These are phyloP conservation scores for Usnea hakonensis DNA, from an alignment of 495 filamentous ascomycete species.

Conservation along the genomic window DNA sequence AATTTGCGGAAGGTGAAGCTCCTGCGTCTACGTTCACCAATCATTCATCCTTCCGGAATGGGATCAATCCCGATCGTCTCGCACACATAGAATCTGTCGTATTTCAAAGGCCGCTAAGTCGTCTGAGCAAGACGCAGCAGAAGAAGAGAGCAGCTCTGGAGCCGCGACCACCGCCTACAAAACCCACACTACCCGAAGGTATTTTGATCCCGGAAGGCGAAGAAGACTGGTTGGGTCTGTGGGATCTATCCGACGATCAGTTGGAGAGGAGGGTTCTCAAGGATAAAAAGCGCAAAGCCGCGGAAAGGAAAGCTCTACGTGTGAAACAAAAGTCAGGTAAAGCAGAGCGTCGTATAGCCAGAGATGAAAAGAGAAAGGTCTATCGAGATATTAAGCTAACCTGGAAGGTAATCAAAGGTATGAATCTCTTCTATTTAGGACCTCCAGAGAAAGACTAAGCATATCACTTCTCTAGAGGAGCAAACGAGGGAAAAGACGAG, in stretches of 20 bases:
- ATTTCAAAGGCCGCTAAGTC: slow-evolving; percentile 18
- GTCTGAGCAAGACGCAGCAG: slow-evolving; percentile 38
- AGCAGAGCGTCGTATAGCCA: slow-evolving; percentile 24
- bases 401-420: slow-evolving; percentile 27
- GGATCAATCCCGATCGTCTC: slow-evolving; percentile 15
- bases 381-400: slow-evolving; percentile 26
- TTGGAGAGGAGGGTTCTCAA: slow-evolving; percentile 23
- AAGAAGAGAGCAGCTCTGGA: slow-evolving; percentile 25
- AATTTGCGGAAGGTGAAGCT: not conserved
- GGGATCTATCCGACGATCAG: slow-evolving; percentile 30
- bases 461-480: slow-evolving; percentile 16
- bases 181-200: slow-evolving; percentile 29
- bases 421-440: not conserved
- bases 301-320: slow-evolving; percentile 26
- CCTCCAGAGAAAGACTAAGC: not conserved
- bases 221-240: slow-evolving; percentile 29
- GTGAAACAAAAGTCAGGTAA: slow-evolving; percentile 27
- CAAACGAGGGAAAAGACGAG: slow-evolving; percentile 16
- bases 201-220: slow-evolving; percentile 29
- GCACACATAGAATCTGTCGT: slow-evolving; percentile 2
- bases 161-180: slow-evolving; percentile 26
- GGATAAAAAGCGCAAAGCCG: slow-evolving; percentile 25
- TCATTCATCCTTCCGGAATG: not conserved
- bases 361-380: slow-evolving; percentile 25
- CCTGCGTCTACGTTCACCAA: not conserved